Base-by-base conservation (phyloP, 1,139 yeast genomes). In the Scheffersomyces titani region DNA sequence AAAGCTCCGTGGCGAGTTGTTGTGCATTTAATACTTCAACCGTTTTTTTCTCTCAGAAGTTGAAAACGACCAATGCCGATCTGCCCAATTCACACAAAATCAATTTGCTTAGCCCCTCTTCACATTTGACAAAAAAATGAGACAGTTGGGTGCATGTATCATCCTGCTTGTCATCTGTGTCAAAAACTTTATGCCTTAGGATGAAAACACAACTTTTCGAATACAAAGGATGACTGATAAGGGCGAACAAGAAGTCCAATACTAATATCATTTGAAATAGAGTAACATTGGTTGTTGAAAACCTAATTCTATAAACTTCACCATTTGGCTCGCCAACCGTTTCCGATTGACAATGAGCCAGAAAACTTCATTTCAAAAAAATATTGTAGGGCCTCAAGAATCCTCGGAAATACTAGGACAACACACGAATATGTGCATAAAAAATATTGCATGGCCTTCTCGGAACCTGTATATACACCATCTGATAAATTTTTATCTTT, bases 401-500 rank as follows among this genome's bases (percentile, higher is more conserved):
- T 30, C 40, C 40, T 30, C 40, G 40, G 40, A 30, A 30, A 30
- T 11, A 30, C 40, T 9, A 30, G 40, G 40, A 30, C 16, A 4
- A 11, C 40, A 30, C 40, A 30, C 11, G 24, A 30, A 30, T 16
- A 7, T 7, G 16, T 30, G 40, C 40, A 30, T 30, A 30, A 30
- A 30, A 30, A 30, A 30, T 30, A 30, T 30, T 30, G 11, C 40
- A 11, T 11, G 13, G 16, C 9, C 4, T 11, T 11, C 16, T 30
- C 13, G 13, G 16, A 11, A 30, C 13, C 40, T 30, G 40, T 16
- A 30, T 30, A 16, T 30, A 13, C 19, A 7, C 49, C 49, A 46
- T 46, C 49, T 46, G 49, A 46, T 46, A 46, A 30, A 46, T 46
- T 46, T 46, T 46, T 46, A 46, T 46, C 49, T 46, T 46, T 46